Conservation (phyloP, 2,329 filamentous ascomycete genomes). For the Alternaria brassicicola region DNA sequence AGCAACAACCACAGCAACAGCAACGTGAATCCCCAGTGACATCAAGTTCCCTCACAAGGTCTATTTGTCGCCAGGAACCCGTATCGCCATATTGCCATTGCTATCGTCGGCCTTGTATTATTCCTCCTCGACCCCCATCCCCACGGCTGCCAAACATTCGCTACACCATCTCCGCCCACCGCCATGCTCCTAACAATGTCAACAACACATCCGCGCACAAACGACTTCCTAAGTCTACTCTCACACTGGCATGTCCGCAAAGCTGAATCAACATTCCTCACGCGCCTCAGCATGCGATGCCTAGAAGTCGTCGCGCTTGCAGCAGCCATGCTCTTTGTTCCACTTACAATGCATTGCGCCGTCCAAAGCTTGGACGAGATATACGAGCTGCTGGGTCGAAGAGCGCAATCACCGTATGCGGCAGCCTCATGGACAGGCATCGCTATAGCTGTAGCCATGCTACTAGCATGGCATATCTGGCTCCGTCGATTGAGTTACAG, state of each 20-base stretch:
- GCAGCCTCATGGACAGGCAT: slow-evolving; percentile 1
- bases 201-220: slow-evolving; percentile 1
- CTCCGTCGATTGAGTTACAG: slow-evolving; percentile 19
- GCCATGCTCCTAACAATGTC: slow-evolving; percentile 16
- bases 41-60: neutral
- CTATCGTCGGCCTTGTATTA: neutral
- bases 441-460: slow-evolving; percentile 3
- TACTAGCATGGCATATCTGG: slow-evolving; percentile 25
- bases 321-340: slow-evolving; percentile 21
- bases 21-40: neutral
- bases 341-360: slow-evolving; percentile 19
- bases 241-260: slow-evolving; percentile 10
- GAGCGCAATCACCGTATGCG: slow-evolving; percentile 22
- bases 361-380: slow-evolving; percentile 18
- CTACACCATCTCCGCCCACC: neutral
- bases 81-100: neutral
- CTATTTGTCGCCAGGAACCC: neutral
- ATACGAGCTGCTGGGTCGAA: slow-evolving; percentile 23
- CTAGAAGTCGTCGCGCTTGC: slow-evolving; percentile 17
- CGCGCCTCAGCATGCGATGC: slow-evolving; percentile 17
- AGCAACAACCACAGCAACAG: neutral
- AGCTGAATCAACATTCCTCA: slow-evolving; percentile 2
- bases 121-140: neutral
- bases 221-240: neutral
- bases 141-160: neutral